phyloP scores from a whole-genome alignment of 805 yeast species.

The Barnettozyma salicaria region DNA sequence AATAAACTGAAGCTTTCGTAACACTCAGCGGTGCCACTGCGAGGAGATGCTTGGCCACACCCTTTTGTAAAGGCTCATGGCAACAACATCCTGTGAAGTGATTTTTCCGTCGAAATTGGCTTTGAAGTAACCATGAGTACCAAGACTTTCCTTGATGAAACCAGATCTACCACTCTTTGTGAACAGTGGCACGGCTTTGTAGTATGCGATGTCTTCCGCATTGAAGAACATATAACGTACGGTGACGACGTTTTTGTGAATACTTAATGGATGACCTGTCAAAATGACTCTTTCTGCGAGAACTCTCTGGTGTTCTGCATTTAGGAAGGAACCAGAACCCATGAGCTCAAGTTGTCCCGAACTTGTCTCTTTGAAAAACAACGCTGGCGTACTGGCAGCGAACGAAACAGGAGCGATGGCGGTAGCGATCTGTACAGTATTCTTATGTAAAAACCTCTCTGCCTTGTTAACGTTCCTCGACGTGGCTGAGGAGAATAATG shows the following conservation, averaged over 20 bases:
- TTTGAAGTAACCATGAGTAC: slow-evolving; percentile 97
- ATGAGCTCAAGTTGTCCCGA: slow-evolving; percentile 52
- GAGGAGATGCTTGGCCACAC: slow-evolving; percentile 70
- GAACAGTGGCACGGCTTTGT: slow-evolving; percentile 85
- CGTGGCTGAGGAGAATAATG: slow-evolving; percentile 74
- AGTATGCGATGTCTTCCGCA: slow-evolving; percentile 80
- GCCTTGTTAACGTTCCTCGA: slow-evolving; percentile 83
- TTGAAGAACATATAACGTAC: slow-evolving; percentile 97
- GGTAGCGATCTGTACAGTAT: slow-evolving; percentile 70
- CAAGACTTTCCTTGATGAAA: slow-evolving; percentile 88
- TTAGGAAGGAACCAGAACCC: slow-evolving; percentile 87
- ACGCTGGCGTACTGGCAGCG: slow-evolving; percentile 68
- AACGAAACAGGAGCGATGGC: slow-evolving; percentile 83
- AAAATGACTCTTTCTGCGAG: slow-evolving; percentile 82
- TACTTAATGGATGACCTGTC: slow-evolving; percentile 93
- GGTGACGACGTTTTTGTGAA: slow-evolving; percentile 87
- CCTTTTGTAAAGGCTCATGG: slow-evolving; percentile 89
- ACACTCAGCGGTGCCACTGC: slow-evolving; percentile 27
- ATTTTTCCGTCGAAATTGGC: slow-evolving; percentile 90
- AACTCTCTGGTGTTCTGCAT: slow-evolving; percentile 78
- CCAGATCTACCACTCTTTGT: slow-evolving; percentile 93
- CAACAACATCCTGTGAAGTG: slow-evolving; percentile 87
- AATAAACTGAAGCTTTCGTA: too few species aligned
- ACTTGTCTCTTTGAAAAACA: slow-evolving; percentile 61
- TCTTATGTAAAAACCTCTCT: slow-evolving; percentile 79